Conservation (phyloP, 2,329 filamentous ascomycete species). For the Nothophoma quercina region DNA sequence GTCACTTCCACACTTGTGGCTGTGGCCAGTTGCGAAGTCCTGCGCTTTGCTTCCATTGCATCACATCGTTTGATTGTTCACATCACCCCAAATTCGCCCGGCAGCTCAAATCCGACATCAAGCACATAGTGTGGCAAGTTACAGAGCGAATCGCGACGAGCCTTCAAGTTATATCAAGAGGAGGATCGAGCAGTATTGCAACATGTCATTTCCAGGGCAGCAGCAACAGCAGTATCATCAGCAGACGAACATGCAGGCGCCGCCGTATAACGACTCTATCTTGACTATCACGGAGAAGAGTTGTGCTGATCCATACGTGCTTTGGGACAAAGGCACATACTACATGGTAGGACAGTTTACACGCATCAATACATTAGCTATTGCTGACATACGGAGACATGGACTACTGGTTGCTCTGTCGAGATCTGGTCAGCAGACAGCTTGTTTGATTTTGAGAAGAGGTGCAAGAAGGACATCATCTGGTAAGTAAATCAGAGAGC, state of each 20-base stretch:
- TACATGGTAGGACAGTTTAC: conserved; percentile 46
- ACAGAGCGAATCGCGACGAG: background rate
- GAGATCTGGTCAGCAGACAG: conserved; percentile 55
- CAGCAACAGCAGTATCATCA: conserved; percentile 13
- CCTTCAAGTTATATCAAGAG: background rate
- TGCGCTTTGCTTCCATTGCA: background rate
- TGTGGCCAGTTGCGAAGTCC: conserved; percentile 1
- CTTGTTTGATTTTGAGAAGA: conserved; percentile 51
- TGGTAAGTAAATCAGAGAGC: conserved; percentile 45
- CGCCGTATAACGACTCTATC: conserved; percentile 50
- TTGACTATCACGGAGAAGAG: conserved; percentile 51
- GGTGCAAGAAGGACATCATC: conserved; percentile 49
- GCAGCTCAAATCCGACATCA: background rate
- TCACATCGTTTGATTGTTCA: background rate
- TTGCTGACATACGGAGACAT: conserved; percentile 39
- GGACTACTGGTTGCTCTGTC: conserved; percentile 54
- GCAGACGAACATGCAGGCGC: conserved; percentile 30
- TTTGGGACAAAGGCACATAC: conserved; percentile 52
- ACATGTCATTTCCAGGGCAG: conserved; percentile 24
- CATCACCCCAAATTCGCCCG: background rate
- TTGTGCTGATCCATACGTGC: conserved; percentile 56
- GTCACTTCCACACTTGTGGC: conserved; percentile 4
- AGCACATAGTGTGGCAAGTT: no score
- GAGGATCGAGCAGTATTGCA: background rate
- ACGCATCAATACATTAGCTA: background rate